Base-by-base conservation (phyloP, 2,329 filamentous ascomycete genomes). In the Ophiocordyceps camponoti-floridani region DNA sequence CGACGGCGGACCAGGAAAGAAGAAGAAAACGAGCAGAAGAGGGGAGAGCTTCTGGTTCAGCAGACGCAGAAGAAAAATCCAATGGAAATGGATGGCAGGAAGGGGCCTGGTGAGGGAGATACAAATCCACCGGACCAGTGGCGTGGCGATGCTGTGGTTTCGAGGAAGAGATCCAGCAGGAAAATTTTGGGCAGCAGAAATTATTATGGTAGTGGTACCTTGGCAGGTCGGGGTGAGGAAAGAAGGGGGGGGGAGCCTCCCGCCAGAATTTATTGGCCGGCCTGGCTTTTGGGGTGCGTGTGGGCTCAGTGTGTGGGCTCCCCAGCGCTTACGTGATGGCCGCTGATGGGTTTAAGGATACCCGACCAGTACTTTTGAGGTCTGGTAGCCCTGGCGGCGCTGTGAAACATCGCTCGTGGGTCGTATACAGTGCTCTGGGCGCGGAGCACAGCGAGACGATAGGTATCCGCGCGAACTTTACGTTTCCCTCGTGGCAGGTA, bases 101-200 rank as follows among this genome's bases (percentile, higher is more conserved):
- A 52, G 50, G 50, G 54, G 56, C 53, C 57, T 51, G 57, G 54
- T 54, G 49, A 54, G 53, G 52, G 52, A 28, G 41, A 43, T 27
- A 51, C 50, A 49, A 47, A 56, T 56, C 57, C 58, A 60, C 59
- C 52, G 57, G 58, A 59, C 59, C 59, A 60, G 53, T 54, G 58
- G 53, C 50, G 56, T 56, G 58, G 53, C 48, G 40, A 52, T 53
- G 23, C 27, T 52, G 47, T 50, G 54, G 52, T 41, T 60, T 60
- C 60, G 55, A 56, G 55, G 49, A 60, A 52, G 49, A 59, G 53
- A 43, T 45, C 47, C 11, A 51, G 48, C 53, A 56, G 55, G 58
- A 61, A 56, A 59, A 59, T 49, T 55, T 61, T 61, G 58, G 58
- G 59, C 59, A 57, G 57, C 54, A 56, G 58, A 52, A 56, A 58